Evolutionary conservation across 2,329 filamentous ascomycete species (phyloP), one percentile per base, ranked within the genome.

Genomic region (Ilyonectria destructans): DNA sequence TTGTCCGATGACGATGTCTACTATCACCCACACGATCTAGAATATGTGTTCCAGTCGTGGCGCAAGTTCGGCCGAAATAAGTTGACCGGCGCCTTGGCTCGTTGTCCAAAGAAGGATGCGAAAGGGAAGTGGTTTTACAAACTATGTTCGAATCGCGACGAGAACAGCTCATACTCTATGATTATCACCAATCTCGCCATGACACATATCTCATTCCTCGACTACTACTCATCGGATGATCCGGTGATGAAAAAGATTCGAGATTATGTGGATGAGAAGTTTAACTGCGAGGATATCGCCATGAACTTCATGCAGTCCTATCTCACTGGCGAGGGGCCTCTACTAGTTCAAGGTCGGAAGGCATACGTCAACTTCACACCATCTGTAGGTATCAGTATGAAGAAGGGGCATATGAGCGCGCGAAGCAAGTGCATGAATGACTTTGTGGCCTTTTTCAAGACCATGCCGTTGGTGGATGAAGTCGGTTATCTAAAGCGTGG

Each of bases 251-350:
- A 60, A 0, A 65, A 69, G 35, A 74, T 82, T 37, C 80, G 81
- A 4, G 67, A 76, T 0, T 75, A 80, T 29, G 78, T 82, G 17
- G 81, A 82, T 54, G 58, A 77, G 26, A 63, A 74, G 35, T 77
- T 80, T 71, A 82, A 82, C 68, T 82, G 81, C 76, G 81, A 83
- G 58, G 80, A 82, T 35, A 77, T 82, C 19, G 81, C 77, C 9
- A 71, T 82, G 33, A 82, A 82, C 74, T 82, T 74, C 58, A 55
- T 81, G 6, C 67, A 71, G 6, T 77, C 78, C 3, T 70, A 76
- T 49, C 68, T 82, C 31, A 80, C 80, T 0, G 72, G 80, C 26
- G 67, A 71, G 2, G 78, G 78, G 0, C 81, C 80, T 0, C 61
- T 82, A 7, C 68, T 78, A 2, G 79, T 81, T 23, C 68, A 68